A percentile compares a stretch with the other conserved stretches of the same genome.
Evolutionary conservation across 2,329 filamentous ascomycete genomes (phyloP).

Genomic region (Elsinoe perseae): DNA sequence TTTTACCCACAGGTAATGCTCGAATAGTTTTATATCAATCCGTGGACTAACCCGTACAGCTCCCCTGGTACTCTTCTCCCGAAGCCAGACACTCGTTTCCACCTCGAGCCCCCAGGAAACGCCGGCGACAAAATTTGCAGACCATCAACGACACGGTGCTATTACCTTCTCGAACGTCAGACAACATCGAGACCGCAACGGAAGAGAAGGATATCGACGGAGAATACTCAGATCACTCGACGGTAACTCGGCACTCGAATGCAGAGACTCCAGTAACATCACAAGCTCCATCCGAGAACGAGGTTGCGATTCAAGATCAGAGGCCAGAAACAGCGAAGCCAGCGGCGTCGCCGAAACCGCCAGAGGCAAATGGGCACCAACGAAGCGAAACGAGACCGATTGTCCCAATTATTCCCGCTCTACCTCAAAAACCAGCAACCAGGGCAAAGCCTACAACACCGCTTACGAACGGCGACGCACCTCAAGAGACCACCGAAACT

Average conservation of each 20-base stretch:
- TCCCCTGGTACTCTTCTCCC: slow-evolving; percentile 55
- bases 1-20: slow-evolving; percentile 44
- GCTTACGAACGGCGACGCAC: neutral
- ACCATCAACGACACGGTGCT: slow-evolving; percentile 38
- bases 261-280: slow-evolving; percentile 52
- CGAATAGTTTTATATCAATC: neutral
- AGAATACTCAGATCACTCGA: slow-evolving; percentile 37
- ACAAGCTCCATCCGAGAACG: slow-evolving; percentile 49
- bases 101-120: slow-evolving; percentile 40
- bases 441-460: slow-evolving; percentile 34
- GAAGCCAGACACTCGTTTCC: slow-evolving; percentile 45
- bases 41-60: slow-evolving; percentile 27
- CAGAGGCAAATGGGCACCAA: slow-evolving; percentile 26
- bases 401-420: slow-evolving; percentile 47
- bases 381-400: slow-evolving; percentile 38
- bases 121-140: slow-evolving; percentile 36
- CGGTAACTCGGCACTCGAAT: slow-evolving; percentile 39
- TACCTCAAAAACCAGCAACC: slow-evolving; percentile 34
- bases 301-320: slow-evolving; percentile 28
- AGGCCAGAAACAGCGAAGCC: neutral
- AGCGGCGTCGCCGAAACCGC: slow-evolving; percentile 25
- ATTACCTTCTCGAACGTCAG: slow-evolving; percentile 41
- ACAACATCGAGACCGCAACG: slow-evolving; percentile 24
- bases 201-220: slow-evolving; percentile 24
- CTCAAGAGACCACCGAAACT: slow-evolving; percentile 5